phyloP scores from a whole-genome alignment of 345 rosid genomes.

The Combretum micranthum region DNA sequence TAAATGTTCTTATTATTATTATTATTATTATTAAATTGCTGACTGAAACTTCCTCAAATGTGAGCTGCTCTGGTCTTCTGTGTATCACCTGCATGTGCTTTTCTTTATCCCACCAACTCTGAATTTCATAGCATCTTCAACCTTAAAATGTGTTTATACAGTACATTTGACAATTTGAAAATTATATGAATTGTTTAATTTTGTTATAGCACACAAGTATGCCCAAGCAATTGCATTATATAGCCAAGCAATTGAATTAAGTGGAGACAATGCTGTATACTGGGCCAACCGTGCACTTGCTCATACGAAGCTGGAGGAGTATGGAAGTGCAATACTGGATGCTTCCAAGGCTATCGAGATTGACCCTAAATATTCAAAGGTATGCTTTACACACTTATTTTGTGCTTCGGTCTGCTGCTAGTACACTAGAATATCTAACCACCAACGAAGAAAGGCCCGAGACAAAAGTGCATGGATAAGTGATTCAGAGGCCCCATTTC shows the following conservation, averaged over 20 bases:
- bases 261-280: conserved; percentile 69
- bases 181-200: conserved; percentile 11
- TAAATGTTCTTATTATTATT: too few relatives aligned
- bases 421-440: too few relatives aligned
- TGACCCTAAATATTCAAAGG: conserved; percentile 86
- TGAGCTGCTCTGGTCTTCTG: too few relatives aligned
- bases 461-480: too few relatives aligned
- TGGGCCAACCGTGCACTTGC: conserved; percentile 97
- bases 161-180: conserved; percentile 2
- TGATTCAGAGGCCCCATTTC: too few relatives aligned
- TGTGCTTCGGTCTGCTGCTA: neutral
- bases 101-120: too few relatives aligned
- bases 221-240: conserved; percentile 76
- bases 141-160: neutral
- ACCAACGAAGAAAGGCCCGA: too few relatives aligned
- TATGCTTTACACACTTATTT: conserved; percentile 11
- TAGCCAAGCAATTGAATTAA: conserved; percentile 69
- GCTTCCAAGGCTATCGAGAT: conserved; percentile 86
- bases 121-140: neutral
- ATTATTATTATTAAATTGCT: too few relatives aligned
- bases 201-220: conserved; percentile 55
- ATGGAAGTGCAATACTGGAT: conserved; percentile 94
- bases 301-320: conserved; percentile 90
- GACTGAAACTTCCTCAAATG: too few relatives aligned
- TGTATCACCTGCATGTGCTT: too few relatives aligned